These are phyloP conservation scores for Novakomyces olei DNA, from an alignment of 805 yeast species.

Conservation along the genomic window DNA sequence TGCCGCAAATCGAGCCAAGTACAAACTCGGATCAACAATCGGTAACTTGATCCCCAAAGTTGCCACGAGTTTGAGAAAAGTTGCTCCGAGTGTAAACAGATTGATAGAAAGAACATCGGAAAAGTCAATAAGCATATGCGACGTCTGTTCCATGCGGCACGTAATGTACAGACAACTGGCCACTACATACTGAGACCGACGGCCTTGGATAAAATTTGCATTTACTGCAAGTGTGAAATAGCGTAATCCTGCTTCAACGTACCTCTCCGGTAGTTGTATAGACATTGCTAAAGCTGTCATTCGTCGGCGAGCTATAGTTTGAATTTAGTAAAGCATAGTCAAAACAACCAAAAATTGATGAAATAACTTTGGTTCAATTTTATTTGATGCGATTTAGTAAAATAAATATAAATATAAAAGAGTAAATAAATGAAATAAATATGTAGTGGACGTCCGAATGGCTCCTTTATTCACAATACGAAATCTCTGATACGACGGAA, in stretches of 20 bases:
- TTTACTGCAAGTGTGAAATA: slow-evolving; percentile 78
- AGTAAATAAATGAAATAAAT: too few relatives aligned
- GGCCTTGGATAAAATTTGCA: slow-evolving; percentile 86
- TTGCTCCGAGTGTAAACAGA: slow-evolving; percentile 88
- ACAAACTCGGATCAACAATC: slow-evolving; percentile 79
- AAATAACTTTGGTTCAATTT: too few relatives aligned
- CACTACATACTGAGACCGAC: slow-evolving; percentile 82
- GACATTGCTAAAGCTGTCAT: slow-evolving; percentile 63
- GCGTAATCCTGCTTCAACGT: slow-evolving; percentile 66
- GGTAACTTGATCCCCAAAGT: slow-evolving; percentile 39
- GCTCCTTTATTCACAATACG: too few relatives aligned
- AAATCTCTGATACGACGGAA: too few relatives aligned
- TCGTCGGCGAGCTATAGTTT: slow-evolving; percentile 38
- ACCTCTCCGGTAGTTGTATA: slow-evolving; percentile 57
- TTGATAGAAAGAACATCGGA: slow-evolving; percentile 74
- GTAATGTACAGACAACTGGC: slow-evolving; percentile 91
- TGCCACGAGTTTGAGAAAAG: slow-evolving; percentile 82
- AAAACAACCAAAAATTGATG: too few relatives aligned
- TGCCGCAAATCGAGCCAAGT: slow-evolving; percentile 84
- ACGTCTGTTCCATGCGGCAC: slow-evolving; percentile 75
- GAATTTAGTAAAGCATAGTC: too few relatives aligned
- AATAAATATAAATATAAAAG: too few relatives aligned
- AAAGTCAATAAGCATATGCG: slow-evolving; percentile 89
- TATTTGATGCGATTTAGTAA: too few relatives aligned
- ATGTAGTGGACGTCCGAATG: too few relatives aligned